Evolutionary conservation across 352 stramenopile species (phyloP).

Genomic region (Phytophthora brassicae): DNA sequence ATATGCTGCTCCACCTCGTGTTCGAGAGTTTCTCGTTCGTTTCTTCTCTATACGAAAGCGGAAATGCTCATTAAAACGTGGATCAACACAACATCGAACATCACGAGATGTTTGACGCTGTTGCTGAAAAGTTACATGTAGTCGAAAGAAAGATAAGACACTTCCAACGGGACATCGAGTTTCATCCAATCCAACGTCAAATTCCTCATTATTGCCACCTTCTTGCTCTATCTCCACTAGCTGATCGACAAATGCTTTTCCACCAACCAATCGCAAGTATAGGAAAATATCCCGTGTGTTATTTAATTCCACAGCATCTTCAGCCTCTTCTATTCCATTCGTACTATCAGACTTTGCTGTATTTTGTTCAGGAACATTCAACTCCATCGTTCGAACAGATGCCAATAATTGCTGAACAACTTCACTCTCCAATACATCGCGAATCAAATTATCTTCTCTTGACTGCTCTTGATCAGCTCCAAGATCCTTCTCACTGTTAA

Average conservation of each 20-base stretch:
- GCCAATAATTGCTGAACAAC: slow-evolving; percentile 70
- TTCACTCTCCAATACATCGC: slow-evolving; percentile 71
- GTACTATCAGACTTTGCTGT: neutral
- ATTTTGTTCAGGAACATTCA: neutral
- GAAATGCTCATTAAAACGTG: slow-evolving; percentile 72
- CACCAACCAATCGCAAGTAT: slow-evolving; percentile 57
- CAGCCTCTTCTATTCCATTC: slow-evolving; percentile 6
- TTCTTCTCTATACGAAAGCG: slow-evolving; percentile 51
- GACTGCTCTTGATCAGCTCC: neutral
- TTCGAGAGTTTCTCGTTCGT: slow-evolving; percentile 20
- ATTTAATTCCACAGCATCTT: neutral
- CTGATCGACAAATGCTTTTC: slow-evolving; percentile 78
- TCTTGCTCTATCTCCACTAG: slow-evolving; percentile 33
- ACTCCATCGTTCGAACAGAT: slow-evolving; percentile 39
- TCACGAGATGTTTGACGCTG: slow-evolving; percentile 54
- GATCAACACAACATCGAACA: slow-evolving; percentile 56
- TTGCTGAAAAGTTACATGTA: slow-evolving; percentile 54
- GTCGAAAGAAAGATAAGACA: slow-evolving; percentile 53
- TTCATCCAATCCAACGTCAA: slow-evolving; percentile 14
- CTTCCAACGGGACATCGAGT: slow-evolving; percentile 40
- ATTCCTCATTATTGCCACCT: slow-evolving; percentile 18
- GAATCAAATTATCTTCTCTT: slow-evolving; percentile 39
- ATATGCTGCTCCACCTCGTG: slow-evolving; percentile 32
- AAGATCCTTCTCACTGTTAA: slow-evolving; percentile 4
- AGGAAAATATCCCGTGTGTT: slow-evolving; percentile 34